Evolutionary conservation across 306 rosid genomes (phyloP).

Genomic region (Inga oerstediana): DNA sequence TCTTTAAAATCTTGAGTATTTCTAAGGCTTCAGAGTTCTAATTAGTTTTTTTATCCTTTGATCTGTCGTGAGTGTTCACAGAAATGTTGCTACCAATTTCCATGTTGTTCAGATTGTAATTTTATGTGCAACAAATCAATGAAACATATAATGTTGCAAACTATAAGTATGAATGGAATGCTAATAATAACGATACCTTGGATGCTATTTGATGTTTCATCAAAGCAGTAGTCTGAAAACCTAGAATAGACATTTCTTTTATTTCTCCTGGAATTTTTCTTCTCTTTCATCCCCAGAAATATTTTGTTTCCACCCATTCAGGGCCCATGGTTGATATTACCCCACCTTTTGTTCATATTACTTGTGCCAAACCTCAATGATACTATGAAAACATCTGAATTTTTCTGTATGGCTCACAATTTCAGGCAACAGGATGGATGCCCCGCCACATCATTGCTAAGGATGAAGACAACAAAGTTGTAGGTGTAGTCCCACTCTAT

Average conservation of each 20-base stretch:
- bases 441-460: constrained; percentile 77
- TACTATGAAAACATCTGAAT: neutral
- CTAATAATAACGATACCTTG: neutral
- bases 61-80: neutral
- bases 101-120: neutral
- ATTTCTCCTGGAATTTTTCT: neutral
- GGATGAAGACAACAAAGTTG: constrained; percentile 47
- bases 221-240: neutral
- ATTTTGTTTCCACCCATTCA: neutral
- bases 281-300: neutral
- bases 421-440: constrained; percentile 84
- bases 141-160: neutral
- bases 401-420: constrained; percentile 12
- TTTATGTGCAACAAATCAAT: neutral
- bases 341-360: neutral
- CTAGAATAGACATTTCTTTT: neutral
- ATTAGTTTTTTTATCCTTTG: neutral
- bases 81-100: neutral
- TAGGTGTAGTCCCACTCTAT: constrained; percentile 89
- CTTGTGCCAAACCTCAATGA: neutral
- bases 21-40: neutral
- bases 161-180: neutral
- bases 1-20: neutral
- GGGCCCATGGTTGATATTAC: neutral
- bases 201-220: neutral